phyloP scores from a whole-genome alignment of 2,329 filamentous ascomycete genomes.

The Microdochium nivale region DNA sequence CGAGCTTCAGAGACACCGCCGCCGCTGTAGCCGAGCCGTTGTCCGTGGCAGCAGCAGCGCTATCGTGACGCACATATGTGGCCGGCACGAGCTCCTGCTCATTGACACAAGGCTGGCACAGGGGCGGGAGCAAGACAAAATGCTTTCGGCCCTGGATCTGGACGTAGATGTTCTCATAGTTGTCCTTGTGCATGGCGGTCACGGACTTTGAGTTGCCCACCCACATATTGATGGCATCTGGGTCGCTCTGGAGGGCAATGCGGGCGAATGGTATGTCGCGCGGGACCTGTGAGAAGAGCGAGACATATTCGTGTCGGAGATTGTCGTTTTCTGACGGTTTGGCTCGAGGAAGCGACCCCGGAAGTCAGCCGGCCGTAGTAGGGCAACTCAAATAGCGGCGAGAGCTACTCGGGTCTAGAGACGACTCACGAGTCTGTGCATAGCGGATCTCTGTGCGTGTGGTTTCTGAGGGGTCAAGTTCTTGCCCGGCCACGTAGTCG shows the following conservation, averaged over 20 bases:
- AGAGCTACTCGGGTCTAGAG: background rate
- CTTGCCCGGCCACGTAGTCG: constrained; percentile 49
- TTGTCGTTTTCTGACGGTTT: constrained; percentile 64
- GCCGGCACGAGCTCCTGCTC: constrained; percentile 50
- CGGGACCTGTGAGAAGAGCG: constrained; percentile 55
- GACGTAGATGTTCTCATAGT: constrained; percentile 80
- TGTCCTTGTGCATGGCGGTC: constrained; percentile 72
- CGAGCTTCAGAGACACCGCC: constrained; percentile 18
- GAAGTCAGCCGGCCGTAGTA: constrained; percentile 1
- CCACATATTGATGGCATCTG: constrained; percentile 79
- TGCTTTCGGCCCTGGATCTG: constrained; percentile 66
- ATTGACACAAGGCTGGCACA: constrained; percentile 60
- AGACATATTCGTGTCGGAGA: constrained; percentile 61
- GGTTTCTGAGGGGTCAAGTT: constrained; percentile 26
- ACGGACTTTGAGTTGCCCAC: constrained; percentile 63
- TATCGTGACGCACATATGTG: constrained; percentile 41
- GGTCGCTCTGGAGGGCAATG: constrained; percentile 55
- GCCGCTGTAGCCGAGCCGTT: constrained; percentile 9
- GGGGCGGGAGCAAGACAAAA: constrained; percentile 65
- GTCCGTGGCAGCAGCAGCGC: constrained; percentile 4
- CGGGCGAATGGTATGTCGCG: constrained; percentile 61
- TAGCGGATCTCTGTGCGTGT: constrained; percentile 49
- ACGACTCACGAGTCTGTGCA: constrained; percentile 60
- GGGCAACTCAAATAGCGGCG: background rate
- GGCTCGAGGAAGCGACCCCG: too few species aligned